phyloP scores from a whole-genome alignment of 2,329 filamentous ascomycete species.

The Gliomastix tumulicola region DNA sequence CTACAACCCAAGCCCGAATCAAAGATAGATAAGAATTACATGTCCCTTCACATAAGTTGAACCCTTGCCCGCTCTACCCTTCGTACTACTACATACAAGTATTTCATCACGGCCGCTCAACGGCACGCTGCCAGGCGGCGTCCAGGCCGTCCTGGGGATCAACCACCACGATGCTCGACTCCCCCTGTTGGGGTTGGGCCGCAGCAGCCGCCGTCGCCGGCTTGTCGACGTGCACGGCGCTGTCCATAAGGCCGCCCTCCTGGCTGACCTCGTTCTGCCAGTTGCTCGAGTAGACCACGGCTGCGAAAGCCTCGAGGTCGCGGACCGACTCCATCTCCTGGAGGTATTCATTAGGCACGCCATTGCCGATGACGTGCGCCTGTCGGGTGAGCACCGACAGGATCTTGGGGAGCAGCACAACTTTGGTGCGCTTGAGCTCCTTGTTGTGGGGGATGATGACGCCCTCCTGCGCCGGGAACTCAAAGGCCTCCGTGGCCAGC shows the following conservation, averaged over 20 bases:
- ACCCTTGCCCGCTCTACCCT: background rate
- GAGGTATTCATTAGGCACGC: conserved; percentile 64
- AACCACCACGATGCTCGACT: conserved; percentile 49
- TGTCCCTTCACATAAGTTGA: no score
- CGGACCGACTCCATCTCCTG: conserved; percentile 69
- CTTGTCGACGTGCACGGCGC: conserved; percentile 22
- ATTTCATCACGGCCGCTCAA: conserved; percentile 11
- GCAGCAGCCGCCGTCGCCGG: conserved; percentile 9
- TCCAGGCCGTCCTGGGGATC: conserved; percentile 50
- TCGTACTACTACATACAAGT: background rate
- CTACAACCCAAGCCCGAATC: no score
- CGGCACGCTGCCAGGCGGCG: conserved; percentile 62
- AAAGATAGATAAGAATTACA: no score
- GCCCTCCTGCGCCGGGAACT: conserved; percentile 27
- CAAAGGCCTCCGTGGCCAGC: conserved; percentile 72
- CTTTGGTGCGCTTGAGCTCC: conserved; percentile 51
- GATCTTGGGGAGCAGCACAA: conserved; percentile 71
- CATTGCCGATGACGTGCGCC: conserved; percentile 81
- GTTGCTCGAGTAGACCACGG: conserved; percentile 82
- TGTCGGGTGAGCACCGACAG: conserved; percentile 86
- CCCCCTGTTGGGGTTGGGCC: conserved; percentile 12
- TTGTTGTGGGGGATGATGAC: conserved; percentile 32
- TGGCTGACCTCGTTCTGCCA: conserved; percentile 60
- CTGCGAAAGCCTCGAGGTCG: conserved; percentile 76
- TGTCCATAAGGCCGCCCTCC: conserved; percentile 21